Conservation (phyloP, 129 eudicot genomes). For the Solidago caesia region DNA sequence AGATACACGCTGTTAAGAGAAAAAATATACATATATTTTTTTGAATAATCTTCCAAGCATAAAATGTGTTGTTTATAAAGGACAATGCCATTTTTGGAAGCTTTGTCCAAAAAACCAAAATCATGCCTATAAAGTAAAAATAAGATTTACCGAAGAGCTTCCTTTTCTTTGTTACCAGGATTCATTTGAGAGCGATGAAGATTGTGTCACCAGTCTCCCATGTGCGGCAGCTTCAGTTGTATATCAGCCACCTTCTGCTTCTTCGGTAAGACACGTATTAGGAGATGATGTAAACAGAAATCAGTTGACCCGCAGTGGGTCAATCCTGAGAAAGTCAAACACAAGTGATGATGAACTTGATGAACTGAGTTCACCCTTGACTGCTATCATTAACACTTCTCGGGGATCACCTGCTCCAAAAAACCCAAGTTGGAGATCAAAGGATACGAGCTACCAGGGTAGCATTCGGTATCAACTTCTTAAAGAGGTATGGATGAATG, state of each 20-base stretch:
- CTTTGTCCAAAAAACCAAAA: not conserved
- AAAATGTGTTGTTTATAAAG: not conserved
- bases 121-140: not conserved
- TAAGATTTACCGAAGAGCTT: not conserved
- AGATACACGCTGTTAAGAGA: too few relatives aligned
- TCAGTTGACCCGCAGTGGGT: slow-evolving; percentile 56
- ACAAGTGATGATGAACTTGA: slow-evolving; percentile 93
- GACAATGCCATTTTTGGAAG: not conserved
- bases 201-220: slow-evolving; percentile 49
- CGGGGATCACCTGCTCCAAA: slow-evolving; percentile 26
- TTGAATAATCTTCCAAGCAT: slow-evolving; percentile 6
- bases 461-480: slow-evolving; percentile 70
- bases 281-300: slow-evolving; percentile 43
- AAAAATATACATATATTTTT: not conserved
- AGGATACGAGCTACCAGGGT: slow-evolving; percentile 32
- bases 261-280: slow-evolving; percentile 42
- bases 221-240: slow-evolving; percentile 59
- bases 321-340: slow-evolving; percentile 72
- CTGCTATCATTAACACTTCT: slow-evolving; percentile 37
- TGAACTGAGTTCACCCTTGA: slow-evolving; percentile 67
- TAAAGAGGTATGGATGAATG: slow-evolving; percentile 66
- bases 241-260: slow-evolving; percentile 57
- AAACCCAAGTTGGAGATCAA: slow-evolving; percentile 36
- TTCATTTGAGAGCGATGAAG: slow-evolving; percentile 45
- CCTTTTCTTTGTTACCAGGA: slow-evolving; percentile 39